Conservation (phyloP, 106 monocot genomes). For the Dioscorea alata region DNA sequence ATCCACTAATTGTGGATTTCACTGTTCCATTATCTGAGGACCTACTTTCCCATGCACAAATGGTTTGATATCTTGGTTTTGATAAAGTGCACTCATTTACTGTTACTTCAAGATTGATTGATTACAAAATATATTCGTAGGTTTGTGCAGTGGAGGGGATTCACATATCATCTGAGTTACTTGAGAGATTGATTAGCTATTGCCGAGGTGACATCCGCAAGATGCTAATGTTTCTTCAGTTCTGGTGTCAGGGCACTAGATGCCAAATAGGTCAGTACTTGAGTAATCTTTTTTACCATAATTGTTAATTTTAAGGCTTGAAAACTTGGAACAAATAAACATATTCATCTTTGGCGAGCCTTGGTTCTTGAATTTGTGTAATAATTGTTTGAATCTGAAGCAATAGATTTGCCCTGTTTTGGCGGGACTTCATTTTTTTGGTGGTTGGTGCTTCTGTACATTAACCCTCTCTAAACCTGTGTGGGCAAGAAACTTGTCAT, state of each 20-base stretch:
- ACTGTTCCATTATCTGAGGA: slow-evolving; percentile 62
- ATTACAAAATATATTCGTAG: slow-evolving; percentile 25
- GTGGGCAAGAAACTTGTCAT: too few species aligned
- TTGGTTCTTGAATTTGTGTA: too few species aligned
- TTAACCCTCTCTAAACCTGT: too few species aligned
- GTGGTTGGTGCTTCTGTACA: too few species aligned
- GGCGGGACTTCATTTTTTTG: too few species aligned
- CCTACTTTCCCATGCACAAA: slow-evolving; percentile 42
- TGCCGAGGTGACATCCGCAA: slow-evolving; percentile 84
- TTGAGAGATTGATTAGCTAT: slow-evolving; percentile 45
- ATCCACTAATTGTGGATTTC: slow-evolving; percentile 52
- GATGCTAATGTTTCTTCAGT: slow-evolving; percentile 80
- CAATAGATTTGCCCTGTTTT: too few species aligned
- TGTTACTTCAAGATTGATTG: slow-evolving; percentile 1
- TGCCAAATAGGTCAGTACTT: slow-evolving; percentile 13
- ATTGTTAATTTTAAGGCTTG: too few species aligned
- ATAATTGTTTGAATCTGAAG: too few species aligned
- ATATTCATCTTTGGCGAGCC: too few species aligned
- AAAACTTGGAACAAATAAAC: too few species aligned
- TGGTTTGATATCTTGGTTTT: slow-evolving; percentile 29
- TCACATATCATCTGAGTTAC: slow-evolving; percentile 31
- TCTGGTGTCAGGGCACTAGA: slow-evolving; percentile 81
- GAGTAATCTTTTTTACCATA: neutral
- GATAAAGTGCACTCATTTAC: neutral
- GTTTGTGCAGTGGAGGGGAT: slow-evolving; percentile 67